Evolutionary conservation across 768 basidiomycete genomes (phyloP).

Genomic region (Mycena metata): DNA sequence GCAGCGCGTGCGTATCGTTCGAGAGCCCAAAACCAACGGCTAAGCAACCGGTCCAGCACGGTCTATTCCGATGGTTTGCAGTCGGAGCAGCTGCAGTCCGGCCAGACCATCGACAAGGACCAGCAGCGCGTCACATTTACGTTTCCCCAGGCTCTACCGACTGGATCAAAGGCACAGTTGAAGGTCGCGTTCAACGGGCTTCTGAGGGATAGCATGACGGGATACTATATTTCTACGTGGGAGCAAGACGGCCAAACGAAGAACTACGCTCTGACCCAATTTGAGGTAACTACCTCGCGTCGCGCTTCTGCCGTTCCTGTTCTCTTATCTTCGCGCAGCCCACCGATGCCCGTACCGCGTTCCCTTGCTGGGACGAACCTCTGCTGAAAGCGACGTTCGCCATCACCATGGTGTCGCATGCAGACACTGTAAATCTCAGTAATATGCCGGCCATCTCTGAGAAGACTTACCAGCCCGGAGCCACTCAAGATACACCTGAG

Average conservation of each 20-base stretch:
- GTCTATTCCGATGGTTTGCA: conserved; percentile 69
- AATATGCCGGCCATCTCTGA: conserved; percentile 89
- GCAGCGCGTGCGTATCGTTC: conserved; percentile 57
- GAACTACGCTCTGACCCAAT: conserved; percentile 89
- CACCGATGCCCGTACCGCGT: conserved; percentile 85
- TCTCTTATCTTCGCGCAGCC: conserved; percentile 61
- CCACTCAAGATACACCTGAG: conserved; percentile 46
- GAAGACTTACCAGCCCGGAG: conserved; percentile 55
- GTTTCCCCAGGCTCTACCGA: conserved; percentile 71
- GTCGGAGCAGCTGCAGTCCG: conserved; percentile 58
- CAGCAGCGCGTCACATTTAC: conserved; percentile 75
- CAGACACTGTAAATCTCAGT: conserved; percentile 80
- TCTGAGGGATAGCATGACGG: conserved; percentile 81
- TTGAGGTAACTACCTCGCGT: conserved; percentile 64
- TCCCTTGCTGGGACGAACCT: conserved; percentile 96
- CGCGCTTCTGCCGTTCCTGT: neutral
- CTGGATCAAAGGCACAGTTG: conserved; percentile 78
- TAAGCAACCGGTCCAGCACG: conserved; percentile 45
- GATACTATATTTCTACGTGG: conserved; percentile 82
- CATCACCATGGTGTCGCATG: conserved; percentile 84
- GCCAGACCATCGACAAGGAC: conserved; percentile 67
- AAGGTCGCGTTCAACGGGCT: conserved; percentile 77
- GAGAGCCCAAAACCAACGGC: neutral
- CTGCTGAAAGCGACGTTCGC: conserved; percentile 87
- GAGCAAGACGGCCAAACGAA: conserved; percentile 74